Conservation (phyloP, 225 moss, liverwort and hornwort genomes). For the Physcomitrium patens region DNA sequence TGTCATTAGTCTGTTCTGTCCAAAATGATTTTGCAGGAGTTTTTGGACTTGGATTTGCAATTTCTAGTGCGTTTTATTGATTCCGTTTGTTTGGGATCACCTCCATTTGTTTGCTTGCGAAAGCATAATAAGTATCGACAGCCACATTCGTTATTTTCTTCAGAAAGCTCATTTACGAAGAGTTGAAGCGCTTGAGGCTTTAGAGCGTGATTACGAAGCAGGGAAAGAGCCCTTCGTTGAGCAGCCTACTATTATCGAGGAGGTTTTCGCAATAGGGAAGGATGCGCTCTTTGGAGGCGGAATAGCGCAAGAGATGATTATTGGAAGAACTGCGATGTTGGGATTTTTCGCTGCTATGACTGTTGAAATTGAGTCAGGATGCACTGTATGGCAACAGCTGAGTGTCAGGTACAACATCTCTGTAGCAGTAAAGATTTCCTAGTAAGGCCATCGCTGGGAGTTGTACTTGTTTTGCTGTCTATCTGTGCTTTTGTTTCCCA, state of each 20-base stretch:
- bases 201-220: constrained; percentile 9
- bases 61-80: too few species aligned
- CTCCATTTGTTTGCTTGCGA: too few species aligned
- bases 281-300: constrained; percentile 25
- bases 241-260: constrained; percentile 3
- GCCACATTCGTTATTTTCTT: not conserved
- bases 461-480: too few species aligned
- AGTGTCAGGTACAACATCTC: constrained; percentile 29
- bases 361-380: constrained; percentile 40
- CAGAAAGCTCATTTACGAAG: constrained; percentile 15
- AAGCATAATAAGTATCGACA: not conserved
- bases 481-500: too few species aligned
- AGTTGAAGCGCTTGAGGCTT: constrained; percentile 13
- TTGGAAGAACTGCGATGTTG: constrained; percentile 42
- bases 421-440: too few species aligned
- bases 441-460: too few species aligned
- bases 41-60: too few species aligned
- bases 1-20: not conserved
- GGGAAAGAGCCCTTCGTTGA: not conserved
- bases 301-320: constrained; percentile 38
- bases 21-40: too few species aligned
- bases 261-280: not conserved
- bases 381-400: constrained; percentile 38
- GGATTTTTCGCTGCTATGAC: constrained; percentile 41
- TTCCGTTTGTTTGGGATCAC: too few species aligned